A percentile compares a stretch with the other conserved stretches of the same genome.
phyloP scores from a whole-genome alignment of 2,329 filamentous ascomycete species.

The Phaeomoniella chlamydospora region DNA sequence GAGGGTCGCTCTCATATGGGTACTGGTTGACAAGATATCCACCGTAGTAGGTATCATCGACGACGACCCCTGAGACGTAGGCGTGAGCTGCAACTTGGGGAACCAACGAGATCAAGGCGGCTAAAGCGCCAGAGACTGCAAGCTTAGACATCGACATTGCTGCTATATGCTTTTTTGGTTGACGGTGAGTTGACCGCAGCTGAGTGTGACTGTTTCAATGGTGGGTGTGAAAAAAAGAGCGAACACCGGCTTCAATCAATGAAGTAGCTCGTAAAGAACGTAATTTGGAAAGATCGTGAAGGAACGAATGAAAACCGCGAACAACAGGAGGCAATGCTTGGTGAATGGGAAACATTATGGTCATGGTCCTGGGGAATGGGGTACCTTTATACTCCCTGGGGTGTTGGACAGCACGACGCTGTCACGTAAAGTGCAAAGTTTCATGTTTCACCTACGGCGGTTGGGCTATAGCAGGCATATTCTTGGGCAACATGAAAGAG shows the following conservation, averaged over 20 bases:
- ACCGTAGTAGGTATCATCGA: conserved; percentile 18
- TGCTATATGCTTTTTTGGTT: not conserved
- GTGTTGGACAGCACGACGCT: no score
- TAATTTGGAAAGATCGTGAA: not conserved
- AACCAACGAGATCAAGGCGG: not conserved
- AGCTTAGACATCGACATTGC: conserved; percentile 1
- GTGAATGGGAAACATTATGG: no score
- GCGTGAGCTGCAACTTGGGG: conserved; percentile 1
- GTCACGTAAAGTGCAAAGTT: no score
- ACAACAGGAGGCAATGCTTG: not conserved
- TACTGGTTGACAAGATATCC: conserved; percentile 22
- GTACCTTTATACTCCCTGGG: no score
- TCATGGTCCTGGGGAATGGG: no score
- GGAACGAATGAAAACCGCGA: not conserved
- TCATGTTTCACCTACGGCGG: no score
- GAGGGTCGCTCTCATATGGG: conserved; percentile 18
- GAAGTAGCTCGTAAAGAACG: not conserved
- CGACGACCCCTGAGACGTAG: conserved; percentile 14
- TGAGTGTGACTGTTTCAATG: no score
- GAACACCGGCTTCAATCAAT: conserved; percentile 3
- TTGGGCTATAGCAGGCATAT: no score
- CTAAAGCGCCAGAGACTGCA: not conserved
- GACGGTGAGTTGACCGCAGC: not conserved
- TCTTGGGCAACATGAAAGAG: no score
- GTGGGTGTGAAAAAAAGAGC: not conserved